Conservation (phyloP, 768 basidiomycete species). For the Suillus fuscotomentosus region DNA sequence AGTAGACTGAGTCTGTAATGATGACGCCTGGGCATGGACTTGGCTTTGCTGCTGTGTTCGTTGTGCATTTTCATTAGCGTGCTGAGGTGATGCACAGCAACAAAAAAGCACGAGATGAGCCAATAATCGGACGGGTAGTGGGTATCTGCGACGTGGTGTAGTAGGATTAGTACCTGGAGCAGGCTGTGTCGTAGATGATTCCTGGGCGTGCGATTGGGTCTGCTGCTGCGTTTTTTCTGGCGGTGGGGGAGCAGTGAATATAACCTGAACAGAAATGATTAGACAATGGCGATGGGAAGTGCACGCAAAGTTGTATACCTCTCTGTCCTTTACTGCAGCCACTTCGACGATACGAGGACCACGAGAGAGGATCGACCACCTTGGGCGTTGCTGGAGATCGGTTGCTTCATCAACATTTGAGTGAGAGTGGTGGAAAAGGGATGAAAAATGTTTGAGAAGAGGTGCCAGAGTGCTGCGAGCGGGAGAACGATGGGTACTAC, state of each 20-base stretch:
- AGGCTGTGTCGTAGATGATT: not conserved
- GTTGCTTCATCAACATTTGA: not conserved
- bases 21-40: not conserved
- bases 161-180: not conserved
- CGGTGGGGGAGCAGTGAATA: not conserved
- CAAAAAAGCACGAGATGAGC: not conserved
- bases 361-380: too few relatives aligned
- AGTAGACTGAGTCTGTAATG: not conserved
- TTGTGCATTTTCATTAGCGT: too few relatives aligned
- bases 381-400: not conserved
- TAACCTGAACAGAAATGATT: not conserved
- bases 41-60: too few relatives aligned
- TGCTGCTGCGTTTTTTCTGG: not conserved
- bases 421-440: not conserved
- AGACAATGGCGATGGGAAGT: not conserved
- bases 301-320: not conserved
- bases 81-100: too few relatives aligned
- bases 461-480: not conserved
- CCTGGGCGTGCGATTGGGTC: not conserved
- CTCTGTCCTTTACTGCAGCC: not conserved
- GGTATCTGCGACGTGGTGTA: not conserved
- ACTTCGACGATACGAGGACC: not conserved
- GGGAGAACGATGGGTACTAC: not conserved
- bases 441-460: not conserved
- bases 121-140: not conserved